These are phyloP conservation scores for Adiantum capillusveneris DNA, from an alignment of 75 land plant genomes.

Conservation along the genomic window DNA sequence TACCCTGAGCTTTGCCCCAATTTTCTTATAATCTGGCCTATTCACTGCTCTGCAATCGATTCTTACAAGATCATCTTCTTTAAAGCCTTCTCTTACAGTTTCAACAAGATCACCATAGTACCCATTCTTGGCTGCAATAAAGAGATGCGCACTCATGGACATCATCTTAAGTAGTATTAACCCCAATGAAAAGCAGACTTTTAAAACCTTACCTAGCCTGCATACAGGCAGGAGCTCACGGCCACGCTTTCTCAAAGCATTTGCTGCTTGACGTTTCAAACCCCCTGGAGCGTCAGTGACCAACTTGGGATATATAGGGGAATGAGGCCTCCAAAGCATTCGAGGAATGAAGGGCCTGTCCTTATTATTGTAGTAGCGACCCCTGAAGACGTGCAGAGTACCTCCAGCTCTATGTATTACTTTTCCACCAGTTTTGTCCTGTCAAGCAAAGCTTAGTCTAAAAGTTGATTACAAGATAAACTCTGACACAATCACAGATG, in stretches of 20 bases:
- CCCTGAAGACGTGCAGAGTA: conserved; percentile 62
- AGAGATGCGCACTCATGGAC: too few relatives aligned
- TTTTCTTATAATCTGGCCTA: conserved; percentile 64
- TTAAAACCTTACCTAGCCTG: conserved; percentile 49
- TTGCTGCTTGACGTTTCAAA: conserved; percentile 50
- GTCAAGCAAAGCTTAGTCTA: conserved; percentile 11
- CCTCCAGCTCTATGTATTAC: conserved; percentile 67
- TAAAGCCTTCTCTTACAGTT: conserved; percentile 69
- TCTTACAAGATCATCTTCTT: conserved; percentile 52
- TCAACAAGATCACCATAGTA: conserved; percentile 48
- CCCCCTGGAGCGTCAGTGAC: conserved; percentile 70
- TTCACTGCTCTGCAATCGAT: conserved; percentile 69
- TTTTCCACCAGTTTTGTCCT: conserved; percentile 83
- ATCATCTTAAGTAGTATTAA: too few relatives aligned
- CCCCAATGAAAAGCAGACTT: too few relatives aligned
- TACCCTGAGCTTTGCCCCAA: conserved; percentile 74
- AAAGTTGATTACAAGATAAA: background rate
- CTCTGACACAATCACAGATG: background rate
- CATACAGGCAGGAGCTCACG: conserved; percentile 47
- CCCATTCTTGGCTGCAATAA: conserved; percentile 42
- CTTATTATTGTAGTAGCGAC: conserved; percentile 54
- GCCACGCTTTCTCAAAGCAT: conserved; percentile 46
- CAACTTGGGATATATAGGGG: conserved; percentile 72
- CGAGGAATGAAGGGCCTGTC: conserved; percentile 50
- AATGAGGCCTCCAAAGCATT: conserved; percentile 83